Percentiles rank a stretch among this genome's conserved stretches.
Evolutionary conservation across 371 early-diverging fungal species (phyloP).

Genomic region (Saksenaea vasiformis): DNA sequence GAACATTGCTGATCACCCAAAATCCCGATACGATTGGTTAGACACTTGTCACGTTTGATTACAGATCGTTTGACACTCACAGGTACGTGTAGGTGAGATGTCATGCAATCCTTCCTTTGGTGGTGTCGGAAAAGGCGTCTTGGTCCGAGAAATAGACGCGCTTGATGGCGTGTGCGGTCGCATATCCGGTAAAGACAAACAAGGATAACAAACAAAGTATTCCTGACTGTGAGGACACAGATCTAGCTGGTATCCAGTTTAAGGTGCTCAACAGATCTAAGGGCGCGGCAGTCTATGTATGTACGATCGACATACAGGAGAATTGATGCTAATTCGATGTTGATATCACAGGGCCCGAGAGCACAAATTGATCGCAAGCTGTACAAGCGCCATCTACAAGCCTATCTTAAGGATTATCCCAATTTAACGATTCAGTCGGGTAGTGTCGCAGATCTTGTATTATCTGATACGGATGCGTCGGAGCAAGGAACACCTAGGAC

Average conservation of each 20-base stretch:
- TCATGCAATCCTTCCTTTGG: conserved; percentile 91
- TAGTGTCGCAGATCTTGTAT: conserved; percentile 74
- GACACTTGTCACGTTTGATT: background rate
- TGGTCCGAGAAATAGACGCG: conserved; percentile 84
- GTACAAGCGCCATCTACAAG: conserved; percentile 78
- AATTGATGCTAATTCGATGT: background rate
- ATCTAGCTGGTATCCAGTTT: conserved; percentile 85
- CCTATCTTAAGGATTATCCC: conserved; percentile 60
- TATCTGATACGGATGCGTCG: conserved; percentile 37
- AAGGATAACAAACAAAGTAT: background rate
- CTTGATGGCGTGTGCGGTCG: conserved; percentile 87
- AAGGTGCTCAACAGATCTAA: conserved; percentile 84
- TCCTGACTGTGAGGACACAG: conserved; percentile 26
- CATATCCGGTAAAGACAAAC: conserved; percentile 55
- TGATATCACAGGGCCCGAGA: conserved; percentile 63
- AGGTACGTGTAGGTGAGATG: conserved; percentile 71
- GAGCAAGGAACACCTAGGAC: conserved; percentile 27
- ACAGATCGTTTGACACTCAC: background rate
- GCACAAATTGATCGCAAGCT: conserved; percentile 85
- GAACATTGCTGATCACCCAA: conserved; percentile 78
- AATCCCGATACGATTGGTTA: conserved; percentile 74
- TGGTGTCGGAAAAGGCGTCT: conserved; percentile 84
- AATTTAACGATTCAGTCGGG: conserved; percentile 74
- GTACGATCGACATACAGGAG: background rate
- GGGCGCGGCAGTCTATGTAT: conserved; percentile 86